Percentiles rank a stretch among this genome's conserved stretches.
Conservation (phyloP, 441 rosid genomes). For the Arabidopsis lyrata region DNA sequence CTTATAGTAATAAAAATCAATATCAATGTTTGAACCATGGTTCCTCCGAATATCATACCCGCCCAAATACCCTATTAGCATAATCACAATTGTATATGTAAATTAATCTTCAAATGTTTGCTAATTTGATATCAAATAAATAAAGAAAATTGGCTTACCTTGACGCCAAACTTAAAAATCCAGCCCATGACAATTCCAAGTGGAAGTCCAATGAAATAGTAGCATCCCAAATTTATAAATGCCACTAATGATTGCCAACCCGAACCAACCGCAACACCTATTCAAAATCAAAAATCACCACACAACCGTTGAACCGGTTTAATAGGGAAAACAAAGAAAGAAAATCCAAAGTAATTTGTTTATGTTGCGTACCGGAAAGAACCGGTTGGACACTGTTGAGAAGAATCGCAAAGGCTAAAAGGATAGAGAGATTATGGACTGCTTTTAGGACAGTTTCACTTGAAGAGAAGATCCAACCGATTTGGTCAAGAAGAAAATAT, state of each 20-base stretch:
- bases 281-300: background rate
- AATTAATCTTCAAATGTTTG: background rate
- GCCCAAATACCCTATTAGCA: constrained; percentile 70
- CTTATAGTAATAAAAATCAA: constrained; percentile 50
- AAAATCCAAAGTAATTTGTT: background rate
- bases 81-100: background rate
- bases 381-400: constrained; percentile 84
- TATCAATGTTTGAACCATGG: constrained; percentile 62
- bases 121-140: background rate
- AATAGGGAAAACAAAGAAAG: background rate
- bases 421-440: constrained; percentile 58
- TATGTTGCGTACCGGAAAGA: constrained; percentile 56
- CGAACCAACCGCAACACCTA: constrained; percentile 86
- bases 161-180: constrained; percentile 58
- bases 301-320: background rate
- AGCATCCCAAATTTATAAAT: constrained; percentile 74
- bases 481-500: constrained; percentile 50
- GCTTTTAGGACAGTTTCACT: constrained; percentile 52
- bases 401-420: constrained; percentile 64
- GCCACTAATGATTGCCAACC: constrained; percentile 86
- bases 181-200: constrained; percentile 69
- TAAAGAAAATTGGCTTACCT: constrained; percentile 42
- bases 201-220: constrained; percentile 72
- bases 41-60: constrained; percentile 86
- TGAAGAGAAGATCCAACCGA: constrained; percentile 67